These are phyloP conservation scores for Lichtheimia ornata DNA, from an alignment of 371 early-diverging fungal species.

Conservation along the genomic window DNA sequence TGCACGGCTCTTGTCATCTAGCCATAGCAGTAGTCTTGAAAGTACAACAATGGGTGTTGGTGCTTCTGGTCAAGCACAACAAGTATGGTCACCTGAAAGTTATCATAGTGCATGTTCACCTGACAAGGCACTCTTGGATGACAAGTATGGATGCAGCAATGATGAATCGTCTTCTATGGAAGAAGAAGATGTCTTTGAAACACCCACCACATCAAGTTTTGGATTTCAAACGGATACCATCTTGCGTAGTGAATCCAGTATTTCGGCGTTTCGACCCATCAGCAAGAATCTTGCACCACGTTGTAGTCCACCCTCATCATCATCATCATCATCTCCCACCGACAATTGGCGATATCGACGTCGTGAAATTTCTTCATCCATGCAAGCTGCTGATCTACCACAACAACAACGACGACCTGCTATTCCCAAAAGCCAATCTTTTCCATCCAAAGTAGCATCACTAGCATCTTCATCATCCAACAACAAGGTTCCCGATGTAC, in stretches of 20 bases:
- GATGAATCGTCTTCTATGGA: neutral
- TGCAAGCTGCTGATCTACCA: neutral
- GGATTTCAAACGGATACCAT: constrained; percentile 2
- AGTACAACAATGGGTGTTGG: too few relatives aligned
- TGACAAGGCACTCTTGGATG: neutral
- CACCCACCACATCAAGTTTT: too few relatives aligned
- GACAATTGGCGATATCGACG: neutral
- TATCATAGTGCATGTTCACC: neutral
- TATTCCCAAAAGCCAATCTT: constrained; percentile 39
- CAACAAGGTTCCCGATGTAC: too few relatives aligned
- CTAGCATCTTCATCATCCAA: neutral
- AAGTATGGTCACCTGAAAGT: neutral
- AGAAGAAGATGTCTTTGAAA: neutral
- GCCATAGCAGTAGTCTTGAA: neutral
- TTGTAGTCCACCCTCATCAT: constrained; percentile 3
- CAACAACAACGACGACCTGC: neutral
- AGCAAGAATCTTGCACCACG: constrained; percentile 25
- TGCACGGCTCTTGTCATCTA: constrained; percentile 1
- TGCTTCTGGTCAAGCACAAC: too few relatives aligned
- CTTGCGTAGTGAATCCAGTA: constrained; percentile 21
- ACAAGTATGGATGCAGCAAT: neutral
- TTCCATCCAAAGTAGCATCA: constrained; percentile 29
- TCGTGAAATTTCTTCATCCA: neutral
- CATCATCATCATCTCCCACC: too few relatives aligned
- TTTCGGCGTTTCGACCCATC: constrained; percentile 29